Conservation (phyloP, 1,139 yeast genomes). For the Ogataea hybrid region DNA sequence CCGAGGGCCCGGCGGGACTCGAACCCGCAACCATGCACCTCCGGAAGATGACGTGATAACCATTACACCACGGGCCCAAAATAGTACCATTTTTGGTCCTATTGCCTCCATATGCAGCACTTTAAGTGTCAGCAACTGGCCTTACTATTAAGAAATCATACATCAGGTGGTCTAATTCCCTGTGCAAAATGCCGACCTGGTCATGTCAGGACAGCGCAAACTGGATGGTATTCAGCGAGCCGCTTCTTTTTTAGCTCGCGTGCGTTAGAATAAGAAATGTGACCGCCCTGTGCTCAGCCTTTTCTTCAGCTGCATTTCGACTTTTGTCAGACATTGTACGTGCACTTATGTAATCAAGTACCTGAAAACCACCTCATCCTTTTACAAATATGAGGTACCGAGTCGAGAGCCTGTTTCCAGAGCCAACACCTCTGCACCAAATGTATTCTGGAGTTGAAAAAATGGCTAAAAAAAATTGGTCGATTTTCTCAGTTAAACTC, state of each 20-base stretch:
- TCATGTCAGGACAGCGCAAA: too few species aligned
- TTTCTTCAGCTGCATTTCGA: too few species aligned
- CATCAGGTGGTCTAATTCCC: neutral
- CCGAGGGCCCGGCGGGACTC: constrained; percentile 35
- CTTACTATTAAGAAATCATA: neutral
- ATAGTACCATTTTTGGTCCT: constrained; percentile 6
- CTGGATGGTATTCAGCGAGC: too few species aligned
- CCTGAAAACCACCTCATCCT: too few species aligned
- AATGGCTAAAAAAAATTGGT: neutral
- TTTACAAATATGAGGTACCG: too few species aligned
- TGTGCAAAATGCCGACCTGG: too few species aligned
- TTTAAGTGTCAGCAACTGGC: neutral
- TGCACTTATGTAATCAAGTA: too few species aligned
- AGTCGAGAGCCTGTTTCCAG: too few species aligned
- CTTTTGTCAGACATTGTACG: too few species aligned
- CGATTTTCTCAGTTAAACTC: neutral
- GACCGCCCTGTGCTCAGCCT: too few species aligned
- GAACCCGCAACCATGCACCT: constrained; percentile 36
- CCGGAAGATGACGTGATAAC: constrained; percentile 35
- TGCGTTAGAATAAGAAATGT: too few species aligned
- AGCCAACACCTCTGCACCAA: neutral
- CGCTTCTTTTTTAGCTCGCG: too few species aligned
- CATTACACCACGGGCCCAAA: constrained; percentile 34
- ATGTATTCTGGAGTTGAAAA: neutral
- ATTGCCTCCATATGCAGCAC: neutral